Conservation (phyloP, 208 protist species). For the Novymonas esmeraldas region DNA sequence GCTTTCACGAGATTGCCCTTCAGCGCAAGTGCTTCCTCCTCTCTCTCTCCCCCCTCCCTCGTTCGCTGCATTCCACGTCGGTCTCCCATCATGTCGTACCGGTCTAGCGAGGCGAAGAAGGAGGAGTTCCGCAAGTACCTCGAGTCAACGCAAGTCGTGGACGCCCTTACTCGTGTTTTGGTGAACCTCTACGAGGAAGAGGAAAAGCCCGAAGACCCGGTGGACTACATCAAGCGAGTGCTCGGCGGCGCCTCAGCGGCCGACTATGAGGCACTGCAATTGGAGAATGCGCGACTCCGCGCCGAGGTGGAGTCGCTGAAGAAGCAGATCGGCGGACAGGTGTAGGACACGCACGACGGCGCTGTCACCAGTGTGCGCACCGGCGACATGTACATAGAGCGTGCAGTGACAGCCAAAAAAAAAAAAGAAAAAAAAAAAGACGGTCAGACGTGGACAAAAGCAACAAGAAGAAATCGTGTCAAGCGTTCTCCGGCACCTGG, state of each 20-base stretch:
- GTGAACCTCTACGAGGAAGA: constrained; percentile 95
- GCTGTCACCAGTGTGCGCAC: not conserved
- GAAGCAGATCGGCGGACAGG: constrained; percentile 67
- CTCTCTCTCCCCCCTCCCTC: not conserved
- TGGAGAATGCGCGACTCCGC: constrained; percentile 83
- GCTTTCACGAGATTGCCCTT: too few species aligned
- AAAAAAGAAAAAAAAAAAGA: not conserved
- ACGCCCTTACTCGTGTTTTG: constrained; percentile 91
- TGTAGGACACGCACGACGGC: not conserved
- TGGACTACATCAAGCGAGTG: constrained; percentile 94
- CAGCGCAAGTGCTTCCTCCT: not conserved
- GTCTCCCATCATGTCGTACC: constrained; percentile 92
- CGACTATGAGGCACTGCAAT: constrained; percentile 86
- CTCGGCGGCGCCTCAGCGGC: constrained; percentile 89
- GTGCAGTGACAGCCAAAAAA: not conserved
- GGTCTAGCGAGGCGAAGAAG: constrained; percentile 94
- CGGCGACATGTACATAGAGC: constrained; percentile 10
- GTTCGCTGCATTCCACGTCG: not conserved
- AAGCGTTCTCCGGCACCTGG: too few species aligned
- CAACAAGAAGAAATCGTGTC: too few species aligned
- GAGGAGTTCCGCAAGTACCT: constrained; percentile 96
- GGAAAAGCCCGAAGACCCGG: constrained; percentile 91
- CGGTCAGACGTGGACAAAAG: too few species aligned
- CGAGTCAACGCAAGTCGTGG: constrained; percentile 91
- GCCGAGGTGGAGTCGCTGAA: constrained; percentile 84